These are phyloP conservation scores for Ogataea glucozyma DNA, from an alignment of 805 yeast genomes.

Conservation along the genomic window DNA sequence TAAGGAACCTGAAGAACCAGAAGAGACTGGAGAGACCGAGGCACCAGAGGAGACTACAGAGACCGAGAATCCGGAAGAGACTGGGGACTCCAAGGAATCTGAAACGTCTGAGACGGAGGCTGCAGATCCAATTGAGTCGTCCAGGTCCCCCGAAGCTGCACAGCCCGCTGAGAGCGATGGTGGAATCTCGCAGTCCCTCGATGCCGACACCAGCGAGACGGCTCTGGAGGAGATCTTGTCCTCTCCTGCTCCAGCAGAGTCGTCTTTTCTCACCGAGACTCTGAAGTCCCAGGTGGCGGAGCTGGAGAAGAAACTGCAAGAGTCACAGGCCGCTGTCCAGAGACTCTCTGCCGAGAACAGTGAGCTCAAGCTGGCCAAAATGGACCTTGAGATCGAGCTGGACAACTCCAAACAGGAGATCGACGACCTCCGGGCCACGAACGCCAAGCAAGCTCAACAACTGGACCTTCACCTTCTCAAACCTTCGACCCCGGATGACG, in stretches of 20 bases:
- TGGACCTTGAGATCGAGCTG: constrained; percentile 40
- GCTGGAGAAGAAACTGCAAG: constrained; percentile 34
- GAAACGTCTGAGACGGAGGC: background rate
- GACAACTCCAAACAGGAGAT: constrained; percentile 38
- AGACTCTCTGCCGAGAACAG: constrained; percentile 26
- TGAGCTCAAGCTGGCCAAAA: constrained; percentile 28
- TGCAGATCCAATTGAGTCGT: too few relatives aligned
- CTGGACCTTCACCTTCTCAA: constrained; percentile 37
- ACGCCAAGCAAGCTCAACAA: constrained; percentile 14
- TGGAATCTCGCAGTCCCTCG: too few relatives aligned
- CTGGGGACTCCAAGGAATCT: background rate
- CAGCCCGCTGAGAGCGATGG: too few relatives aligned
- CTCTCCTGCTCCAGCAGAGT: constrained; percentile 18
- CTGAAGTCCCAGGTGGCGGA: constrained; percentile 37
- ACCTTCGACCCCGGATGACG: constrained; percentile 31
- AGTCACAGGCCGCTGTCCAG: constrained; percentile 11
- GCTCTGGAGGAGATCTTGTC: constrained; percentile 24
- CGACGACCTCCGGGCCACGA: constrained; percentile 35
- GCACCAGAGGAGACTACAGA: background rate
- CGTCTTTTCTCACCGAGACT: constrained; percentile 27
- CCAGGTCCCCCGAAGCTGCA: too few relatives aligned
- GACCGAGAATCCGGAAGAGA: background rate
- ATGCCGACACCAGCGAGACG: background rate
- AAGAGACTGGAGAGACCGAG: constrained; percentile 7
- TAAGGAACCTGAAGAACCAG: constrained; percentile 19